A percentile compares a stretch with the other conserved stretches of the same genome.
phyloP scores from a whole-genome alignment of 306 rosid species.

The cucumber (Cucumis sativus) region Cucumber_9930_V3 NC_026660.2:29667501-29668000 shows the following conservation, averaged over 20 bases:
- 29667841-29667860: constrained; percentile 77
- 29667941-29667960: constrained; percentile 15
- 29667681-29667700: constrained; percentile 72
- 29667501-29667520: not conserved
- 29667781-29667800: constrained; percentile 77
- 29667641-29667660: constrained; percentile 81
- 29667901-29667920: constrained; percentile 83
- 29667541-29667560: constrained; percentile 36
- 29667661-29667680: constrained; percentile 65
- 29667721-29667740: constrained; percentile 76
- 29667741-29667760: constrained; percentile 84
- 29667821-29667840: constrained; percentile 63
- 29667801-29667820: constrained; percentile 57
- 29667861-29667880: constrained; percentile 72
- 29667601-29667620: constrained; percentile 62
- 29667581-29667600: constrained; percentile 52
- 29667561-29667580: constrained; percentile 42
- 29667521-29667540: constrained; percentile 17
- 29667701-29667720: constrained; percentile 83
- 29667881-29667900: constrained; percentile 73
- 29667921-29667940: constrained; percentile 25
- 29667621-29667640: constrained; percentile 77
- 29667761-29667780: constrained; percentile 57
- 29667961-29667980: constrained; percentile 33
- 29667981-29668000: constrained; percentile 36